Base-by-base conservation (phyloP, 352 stramenopile species). In the Phytophthora lateralis region DNA sequence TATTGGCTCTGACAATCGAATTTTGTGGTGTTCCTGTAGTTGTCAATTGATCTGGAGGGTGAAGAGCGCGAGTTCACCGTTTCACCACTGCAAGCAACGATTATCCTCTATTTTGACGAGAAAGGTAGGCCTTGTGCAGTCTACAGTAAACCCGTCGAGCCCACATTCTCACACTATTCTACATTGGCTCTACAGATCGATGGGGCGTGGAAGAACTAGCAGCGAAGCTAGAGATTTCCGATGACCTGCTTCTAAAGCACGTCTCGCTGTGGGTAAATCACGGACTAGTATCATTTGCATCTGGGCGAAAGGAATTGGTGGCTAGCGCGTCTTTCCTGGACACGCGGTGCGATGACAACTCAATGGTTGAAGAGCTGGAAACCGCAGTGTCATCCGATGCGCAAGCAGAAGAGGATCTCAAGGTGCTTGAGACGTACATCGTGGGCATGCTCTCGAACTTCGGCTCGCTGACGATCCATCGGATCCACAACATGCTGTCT, bases 21-120 rank as follows among this genome's bases (percentile, higher is more conserved):
- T 9, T 37, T 43, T 45, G 14, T 38, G 11, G 15, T 48, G 27
- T 12, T 45, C 10, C 43, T 57, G 21, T 10, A 86, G 78, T 51
- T 90, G 8, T 80, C 76, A 37, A 88, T 99, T n/a, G 95, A 99
- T 57, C 75, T 98, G 2, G 76, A 95, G 60, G 84, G 60, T 32
- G 79, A 82, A 61, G 80, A 71, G 73, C 85, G 75, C 38, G 91
- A 88, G 54, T 99, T 91, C 55, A 91, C 69, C 0, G 97, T 98
- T 3, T 95, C 92, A 14, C 96, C 95, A 11, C 70, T 98, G 3
- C 87, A 98, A 71, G 96, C 96, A 21, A 97, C 95, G 1, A 90
- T 99, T 32, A 91, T 99, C 38, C 76, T 97, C 55, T 82, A 98
- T 66, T 99, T 99, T 66, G 91, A 97, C 63, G 93, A 98, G 32